Conservation (phyloP, 805 yeast genomes). For the Hanseniaspora pseudoguilliermondii region DNA sequence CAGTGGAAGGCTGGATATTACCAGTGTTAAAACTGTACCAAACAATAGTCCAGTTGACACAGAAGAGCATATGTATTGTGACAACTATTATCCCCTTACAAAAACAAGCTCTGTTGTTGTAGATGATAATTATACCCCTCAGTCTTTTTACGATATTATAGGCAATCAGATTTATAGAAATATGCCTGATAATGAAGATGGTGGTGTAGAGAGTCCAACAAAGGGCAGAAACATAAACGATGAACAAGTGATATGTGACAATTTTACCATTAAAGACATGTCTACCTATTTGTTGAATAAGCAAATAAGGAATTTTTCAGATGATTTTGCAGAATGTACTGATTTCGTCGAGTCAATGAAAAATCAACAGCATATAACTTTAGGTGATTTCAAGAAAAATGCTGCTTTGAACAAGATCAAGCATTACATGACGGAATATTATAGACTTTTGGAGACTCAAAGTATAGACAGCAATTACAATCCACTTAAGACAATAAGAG, state of each 20-base stretch:
- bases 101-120: neutral
- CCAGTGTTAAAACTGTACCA: neutral
- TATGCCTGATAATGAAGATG: neutral
- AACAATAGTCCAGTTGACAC: neutral
- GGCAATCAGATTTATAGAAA: neutral
- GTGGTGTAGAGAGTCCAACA: neutral
- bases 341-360: neutral
- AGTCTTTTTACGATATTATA: neutral
- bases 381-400: neutral
- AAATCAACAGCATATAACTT: neutral
- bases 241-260: neutral
- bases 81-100: neutral
- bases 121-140: neutral
- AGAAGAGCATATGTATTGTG: neutral
- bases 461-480: conserved; percentile 55
- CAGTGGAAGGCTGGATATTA: neutral
- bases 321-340: neutral
- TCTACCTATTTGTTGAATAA: conserved; percentile 52
- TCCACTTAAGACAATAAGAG: conserved; percentile 71
- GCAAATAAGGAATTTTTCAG: neutral
- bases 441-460: conserved; percentile 34
- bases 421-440: conserved; percentile 36
- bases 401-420: conserved; percentile 15
- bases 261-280: conserved; percentile 14
- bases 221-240: neutral